A percentile compares a stretch with the other conserved stretches of the same genome.
Evolutionary conservation across 108 stramenopile species (phyloP).

Genomic region (Schizochytrium sp.): DNA sequence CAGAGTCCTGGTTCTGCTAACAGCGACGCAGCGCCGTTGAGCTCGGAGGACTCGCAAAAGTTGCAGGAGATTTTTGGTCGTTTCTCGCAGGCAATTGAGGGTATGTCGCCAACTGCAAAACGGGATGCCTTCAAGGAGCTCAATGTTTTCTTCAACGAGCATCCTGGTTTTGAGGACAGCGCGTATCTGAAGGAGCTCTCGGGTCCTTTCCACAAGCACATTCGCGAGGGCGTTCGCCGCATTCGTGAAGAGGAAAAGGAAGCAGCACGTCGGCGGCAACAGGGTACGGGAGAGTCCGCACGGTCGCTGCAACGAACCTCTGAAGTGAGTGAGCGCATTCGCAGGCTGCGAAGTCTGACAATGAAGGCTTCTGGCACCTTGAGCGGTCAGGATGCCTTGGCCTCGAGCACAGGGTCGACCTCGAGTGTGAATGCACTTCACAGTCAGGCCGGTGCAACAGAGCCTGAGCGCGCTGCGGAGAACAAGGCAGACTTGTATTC

Average conservation of each 20-base stretch:
- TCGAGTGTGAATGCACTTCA: neutral
- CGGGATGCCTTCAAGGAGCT: neutral
- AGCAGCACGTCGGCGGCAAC: neutral
- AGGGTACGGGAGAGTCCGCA: neutral
- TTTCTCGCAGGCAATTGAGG: neutral
- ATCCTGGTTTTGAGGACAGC: neutral
- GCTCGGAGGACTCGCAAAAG: neutral
- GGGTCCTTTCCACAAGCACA: neutral
- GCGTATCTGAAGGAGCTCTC: neutral
- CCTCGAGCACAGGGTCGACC: no score
- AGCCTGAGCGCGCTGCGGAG: neutral
- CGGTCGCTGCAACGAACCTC: neutral
- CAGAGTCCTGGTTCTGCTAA: neutral
- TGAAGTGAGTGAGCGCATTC: neutral
- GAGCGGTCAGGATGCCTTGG: neutral
- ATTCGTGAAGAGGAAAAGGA: neutral
- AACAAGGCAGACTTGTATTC: no score
- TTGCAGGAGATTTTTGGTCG: neutral
- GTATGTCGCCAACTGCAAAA: neutral
- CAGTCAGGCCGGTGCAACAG: neutral
- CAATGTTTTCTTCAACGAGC: neutral
- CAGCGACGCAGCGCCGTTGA: neutral
- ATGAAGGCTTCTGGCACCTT: neutral
- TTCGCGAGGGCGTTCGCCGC: neutral
- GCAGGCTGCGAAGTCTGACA: neutral